Evolutionary conservation across 306 rosid genomes (phyloP), one percentile per base, ranked within the genome.

Genomic region (Oemleria cerasiformis): DNA sequence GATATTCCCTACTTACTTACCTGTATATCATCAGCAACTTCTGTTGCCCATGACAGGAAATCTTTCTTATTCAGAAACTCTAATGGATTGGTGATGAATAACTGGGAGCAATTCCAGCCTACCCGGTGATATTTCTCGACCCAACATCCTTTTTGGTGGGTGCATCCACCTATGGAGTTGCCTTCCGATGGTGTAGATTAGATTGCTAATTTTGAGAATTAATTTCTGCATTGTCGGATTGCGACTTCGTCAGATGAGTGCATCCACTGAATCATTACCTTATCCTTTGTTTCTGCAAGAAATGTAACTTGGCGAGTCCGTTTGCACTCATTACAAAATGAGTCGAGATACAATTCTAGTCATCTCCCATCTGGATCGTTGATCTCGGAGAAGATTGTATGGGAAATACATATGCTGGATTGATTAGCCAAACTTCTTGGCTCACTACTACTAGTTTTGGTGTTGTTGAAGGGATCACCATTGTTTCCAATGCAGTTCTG

Each of bases 391-490:
- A 68, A 68, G 14, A 53, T 53, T 4, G 73, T 68, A 2, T 4
- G 39, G 0, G 72, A 67, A 36, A 50, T 67, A 4, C 38, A 4
- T 5, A 1, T 13, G 19, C 51, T 9, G 5, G 36, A 41, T 20
- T 69, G 7, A 6, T 40, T 15, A 2, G 10, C 3, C 1, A 50
- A 16, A 21, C 10, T 39, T 7, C 20, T 16, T 39, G 21, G 49
- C 48, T 40, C 19, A 4, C 63, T 62, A 15, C 65, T 66, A 20
- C 68, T 67, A 9, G 43, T 57, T 59, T 67, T 67, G 20, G 68
- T 25, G 36, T 51, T 49, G 8, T 25, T 4, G 13, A 34, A 15
- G 6, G 7, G 38, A 56, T 16, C 57, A 42, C 17, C 59, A 45
- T 58, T 9, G 57, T 6, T 53, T 53, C 8, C 12, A 17, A 9